A percentile compares a stretch with the other conserved stretches of the same genome.
Conservation (phyloP, 768 basidiomycete species). For the Pulveroboletus sp. region DNA sequence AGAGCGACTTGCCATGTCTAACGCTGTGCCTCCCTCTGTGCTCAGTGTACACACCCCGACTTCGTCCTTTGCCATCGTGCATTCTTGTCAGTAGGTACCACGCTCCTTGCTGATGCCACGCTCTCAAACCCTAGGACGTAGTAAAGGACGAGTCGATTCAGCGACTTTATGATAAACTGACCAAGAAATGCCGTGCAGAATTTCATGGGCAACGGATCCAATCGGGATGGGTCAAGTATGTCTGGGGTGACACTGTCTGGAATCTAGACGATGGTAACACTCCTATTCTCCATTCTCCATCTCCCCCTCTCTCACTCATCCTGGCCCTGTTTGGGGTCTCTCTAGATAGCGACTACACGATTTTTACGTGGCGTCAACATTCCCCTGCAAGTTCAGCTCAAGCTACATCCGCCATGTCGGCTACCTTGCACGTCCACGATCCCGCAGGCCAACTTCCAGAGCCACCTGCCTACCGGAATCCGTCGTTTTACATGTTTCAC, state of each 20-base stretch:
- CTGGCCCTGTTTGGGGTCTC: not conserved
- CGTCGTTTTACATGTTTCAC: conserved; percentile 64
- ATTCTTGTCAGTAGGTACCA: conserved; percentile 53
- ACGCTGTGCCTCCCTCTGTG: conserved; percentile 36
- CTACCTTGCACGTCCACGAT: conserved; percentile 58
- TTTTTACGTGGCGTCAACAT: conserved; percentile 74
- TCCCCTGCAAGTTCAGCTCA: conserved; percentile 23
- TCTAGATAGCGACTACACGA: conserved; percentile 80
- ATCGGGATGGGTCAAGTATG: conserved; percentile 83
- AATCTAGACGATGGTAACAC: conserved; percentile 81
- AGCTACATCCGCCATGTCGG: conserved; percentile 5
- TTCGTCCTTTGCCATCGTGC: conserved; percentile 69
- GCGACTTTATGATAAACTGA: conserved; percentile 66
- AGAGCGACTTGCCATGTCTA: conserved; percentile 19
- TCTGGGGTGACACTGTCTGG: conserved; percentile 75
- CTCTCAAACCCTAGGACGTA: conserved; percentile 26
- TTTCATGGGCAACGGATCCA: conserved; percentile 60
- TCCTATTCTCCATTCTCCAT: not conserved
- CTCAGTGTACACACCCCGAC: conserved; percentile 74
- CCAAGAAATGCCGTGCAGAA: conserved; percentile 54
- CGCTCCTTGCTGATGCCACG: not conserved
- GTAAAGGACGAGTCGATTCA: conserved; percentile 66
- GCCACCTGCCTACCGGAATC: conserved; percentile 62
- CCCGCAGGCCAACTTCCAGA: conserved; percentile 54
- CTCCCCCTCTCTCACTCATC: not conserved